Evolutionary conservation across 345 rosid genomes (phyloP), one percentile per base, ranked within the genome.

Genomic region (Euphorbia tirucalli): DNA sequence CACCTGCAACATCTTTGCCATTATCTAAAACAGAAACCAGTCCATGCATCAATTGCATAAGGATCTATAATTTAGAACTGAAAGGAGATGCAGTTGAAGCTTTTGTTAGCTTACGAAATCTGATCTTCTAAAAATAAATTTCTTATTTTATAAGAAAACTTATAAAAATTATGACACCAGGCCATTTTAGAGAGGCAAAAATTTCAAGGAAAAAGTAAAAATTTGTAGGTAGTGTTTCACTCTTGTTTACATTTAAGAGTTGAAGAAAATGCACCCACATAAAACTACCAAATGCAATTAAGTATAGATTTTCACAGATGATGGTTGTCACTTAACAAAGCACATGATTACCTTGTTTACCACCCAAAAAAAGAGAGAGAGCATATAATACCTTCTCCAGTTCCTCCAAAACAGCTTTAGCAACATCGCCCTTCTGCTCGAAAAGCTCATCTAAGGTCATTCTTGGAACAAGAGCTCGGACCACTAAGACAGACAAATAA

Each of bases 361-460:
- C 39, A 35, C 39, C 39, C 3, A 35, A 35, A 7, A 35, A 35
- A 7, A 35, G 39, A 35, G 39, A 35, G 39, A 35, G 39, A 35
- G 39, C 39, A 35, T 35, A 35, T 2, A 22, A 24, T 77, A 89
- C 98, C 98, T 96, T 96, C 76, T 86, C 98, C 43, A 96, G 98
- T 68, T 96, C 99, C 73, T 93, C 93, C 75, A 88, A 81, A 74
- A 96, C 98, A 86, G 96, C 78, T 84, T 82, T 88, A 50, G 99
- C 99, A 41, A 96, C 97, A 80, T 96, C 99, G 13, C 97, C 94
- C 83, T 96, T 95, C 76, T 96, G 99, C 69, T 96, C 98, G 77
- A 93, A 96, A 49, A 96, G 92, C 70, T 89, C 96, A 70, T 93
- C 98, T 72, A 96, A 75, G 7, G 83, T 78, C 90, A 96, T 89